Conservation (phyloP, 148 eudicot genomes). For the Rheum nobile region DNA sequence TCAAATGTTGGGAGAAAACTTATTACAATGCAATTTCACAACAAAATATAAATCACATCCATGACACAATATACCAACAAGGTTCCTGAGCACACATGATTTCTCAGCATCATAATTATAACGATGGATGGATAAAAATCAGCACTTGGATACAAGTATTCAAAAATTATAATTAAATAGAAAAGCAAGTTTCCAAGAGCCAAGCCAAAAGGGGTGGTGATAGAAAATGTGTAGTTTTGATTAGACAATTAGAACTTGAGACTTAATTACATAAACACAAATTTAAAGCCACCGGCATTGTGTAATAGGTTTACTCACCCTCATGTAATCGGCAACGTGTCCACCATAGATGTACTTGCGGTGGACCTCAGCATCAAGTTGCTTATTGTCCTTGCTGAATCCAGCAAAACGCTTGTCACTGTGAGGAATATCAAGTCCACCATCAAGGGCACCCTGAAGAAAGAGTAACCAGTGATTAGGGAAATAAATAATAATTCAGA, state of each 20-base stretch:
- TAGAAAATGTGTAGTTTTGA: background rate
- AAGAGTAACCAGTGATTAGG: background rate
- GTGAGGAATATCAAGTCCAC: slow-evolving; percentile 64
- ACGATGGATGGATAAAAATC: background rate
- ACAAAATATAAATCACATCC: background rate
- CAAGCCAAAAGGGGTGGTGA: too few relatives aligned
- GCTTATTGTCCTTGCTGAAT: slow-evolving; percentile 51
- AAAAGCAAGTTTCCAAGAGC: too few relatives aligned
- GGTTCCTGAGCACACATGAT: background rate
- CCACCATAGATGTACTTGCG: slow-evolving; percentile 79
- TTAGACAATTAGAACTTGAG: background rate
- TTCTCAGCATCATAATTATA: background rate
- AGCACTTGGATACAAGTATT: too few relatives aligned
- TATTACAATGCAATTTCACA: background rate
- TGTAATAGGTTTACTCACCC: slow-evolving; percentile 17
- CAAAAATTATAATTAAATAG: background rate
- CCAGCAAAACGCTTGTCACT: slow-evolving; percentile 87
- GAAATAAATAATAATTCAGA: background rate
- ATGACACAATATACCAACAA: too few relatives aligned
- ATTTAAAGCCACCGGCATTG: background rate
- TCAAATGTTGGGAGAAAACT: background rate
- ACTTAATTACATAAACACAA: background rate
- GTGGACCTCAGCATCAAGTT: slow-evolving; percentile 68
- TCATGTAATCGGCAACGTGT: slow-evolving; percentile 70
- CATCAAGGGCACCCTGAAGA: slow-evolving; percentile 65